Percentiles rank a stretch among this genome's conserved stretches.
Conservation (phyloP, 2,329 filamentous ascomycete species). For the Beauveria rudraprayagi region DNA sequence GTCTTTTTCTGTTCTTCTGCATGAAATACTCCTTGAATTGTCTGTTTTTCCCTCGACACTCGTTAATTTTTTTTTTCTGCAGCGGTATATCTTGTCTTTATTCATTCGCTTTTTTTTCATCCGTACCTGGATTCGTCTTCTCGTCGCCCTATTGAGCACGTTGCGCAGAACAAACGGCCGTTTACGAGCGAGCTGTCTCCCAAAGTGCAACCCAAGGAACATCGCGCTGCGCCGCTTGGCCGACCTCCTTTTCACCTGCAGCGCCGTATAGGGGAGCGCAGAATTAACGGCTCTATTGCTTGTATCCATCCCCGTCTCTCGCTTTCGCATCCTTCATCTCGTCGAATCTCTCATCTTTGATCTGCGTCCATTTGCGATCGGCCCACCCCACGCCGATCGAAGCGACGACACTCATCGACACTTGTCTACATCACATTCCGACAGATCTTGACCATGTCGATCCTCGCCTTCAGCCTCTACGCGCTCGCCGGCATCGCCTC, state of each 20-base stretch:
- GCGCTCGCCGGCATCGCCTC: conserved; percentile 18
- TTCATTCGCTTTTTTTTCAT: not conserved
- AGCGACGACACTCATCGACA: not conserved
- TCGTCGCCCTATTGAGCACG: not conserved
- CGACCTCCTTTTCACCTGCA: conserved; percentile 2
- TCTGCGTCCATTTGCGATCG: not conserved
- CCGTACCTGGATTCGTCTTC: too few species aligned
- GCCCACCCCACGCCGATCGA: not conserved
- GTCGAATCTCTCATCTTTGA: not conserved
- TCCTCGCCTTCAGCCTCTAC: conserved; percentile 13
- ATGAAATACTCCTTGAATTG: not conserved
- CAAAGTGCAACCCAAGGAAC: not conserved
- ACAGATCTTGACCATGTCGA: not conserved
- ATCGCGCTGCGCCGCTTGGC: not conserved
- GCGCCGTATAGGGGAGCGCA: not conserved
- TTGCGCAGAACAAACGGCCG: not conserved
- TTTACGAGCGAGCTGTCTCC: not conserved
- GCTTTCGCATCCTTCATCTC: not conserved
- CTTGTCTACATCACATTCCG: not conserved
- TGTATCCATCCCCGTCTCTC: not conserved
- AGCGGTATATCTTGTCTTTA: too few species aligned
- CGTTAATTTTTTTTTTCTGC: not conserved
- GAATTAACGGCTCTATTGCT: too few species aligned
- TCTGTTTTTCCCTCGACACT: not conserved
- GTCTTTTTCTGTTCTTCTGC: not conserved